Evolutionary conservation across 2,329 filamentous ascomycete genomes (phyloP), one percentile per base, ranked within the genome.

Genomic region (Aspergillus sp.): DNA sequence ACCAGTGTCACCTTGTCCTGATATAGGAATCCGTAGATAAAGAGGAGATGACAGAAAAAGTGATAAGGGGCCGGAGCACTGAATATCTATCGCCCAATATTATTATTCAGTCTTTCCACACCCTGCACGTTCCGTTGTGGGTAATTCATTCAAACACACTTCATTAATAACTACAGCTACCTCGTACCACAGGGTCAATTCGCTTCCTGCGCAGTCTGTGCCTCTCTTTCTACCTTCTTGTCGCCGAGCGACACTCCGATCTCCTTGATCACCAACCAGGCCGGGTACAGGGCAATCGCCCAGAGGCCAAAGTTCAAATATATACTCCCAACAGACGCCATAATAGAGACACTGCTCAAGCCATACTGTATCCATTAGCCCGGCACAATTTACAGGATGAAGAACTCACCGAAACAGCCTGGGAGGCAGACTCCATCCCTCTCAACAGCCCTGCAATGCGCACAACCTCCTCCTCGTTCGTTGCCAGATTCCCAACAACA

Each of bases 281-380:
- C 87, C 0, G 88, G 89, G 2, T 81, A 62, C 11, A 91, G 75
- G 0, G 87, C 80, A 0, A 88, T 62, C 0, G 77, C 87, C 87
- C 87, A 91, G 0, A 91, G 76, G 0, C 76, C 83, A 68, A 90
- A 90, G 66, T 90, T 91, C 65, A 90, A 76, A 67, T 91, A 91
- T 0, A 90, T 80, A 15, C 80, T 85, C 3, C 87, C 88, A 3
- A 89, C 81, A 50, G 86, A 76, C 2, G 83, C 87, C 69, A 91
- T 87, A 6, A 89, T 69, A 0, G 77, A 74, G 9, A 90, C 63
- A 3, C 85, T 87, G 8, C 82, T 84, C 0, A 90, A 71, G 0
- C 88, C 89, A 59, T 91, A 91, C 76, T 80, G 27, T 2, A 2
- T 2, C 9, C 0, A 17, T 62, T n/a, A 63, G 60, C 31, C 12